Evolutionary conservation across 768 basidiomycete species (phyloP), one percentile per base, ranked within the genome.

Genomic region (Lactarius quietus): DNA sequence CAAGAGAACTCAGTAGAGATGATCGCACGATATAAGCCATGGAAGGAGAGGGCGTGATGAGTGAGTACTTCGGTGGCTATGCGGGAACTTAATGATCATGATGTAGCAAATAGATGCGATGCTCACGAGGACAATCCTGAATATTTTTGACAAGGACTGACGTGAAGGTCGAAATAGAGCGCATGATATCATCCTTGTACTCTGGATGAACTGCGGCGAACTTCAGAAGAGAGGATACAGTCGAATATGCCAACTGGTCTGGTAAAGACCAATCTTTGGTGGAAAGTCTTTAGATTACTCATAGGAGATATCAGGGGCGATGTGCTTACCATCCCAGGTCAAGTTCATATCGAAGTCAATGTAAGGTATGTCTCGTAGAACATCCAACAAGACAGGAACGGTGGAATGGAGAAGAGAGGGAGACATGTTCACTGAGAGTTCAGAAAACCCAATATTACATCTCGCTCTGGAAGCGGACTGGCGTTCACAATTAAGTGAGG

Each of bases 21-120:
- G 65, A 94, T 84, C 6, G 94, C 92, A 39, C 94, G 86, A 73
- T 93, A 92, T 33, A 95, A 78, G 8, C 94, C 94, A 74, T 95
- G 92, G 51, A 96, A 79, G 18, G 90, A 85, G 7, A 93, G 94
- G 23, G 87, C 87, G 39, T 88, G 76, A 66, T 92, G 91, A 1
- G 87, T 86, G 23, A 95, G 78, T 38, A 92, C 80, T 65, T 85
- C 82, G n/a, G 86, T 76, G 0, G 89, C 92, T 94, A 67, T 23
- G 51, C 14, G 26, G 51, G 12, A 28, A 38, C 15, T 48, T 17
- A 28, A 10, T 12, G 20, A 61, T 14, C 18, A 35, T 9, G 10
- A n/a, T 20, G 35, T 18, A 28, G 18, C 26, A 51, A 28, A 61
- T 14, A 62, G 8, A 26, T 48, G 5, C 55, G 43, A 43, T 38